A percentile compares a stretch with the other conserved stretches of the same genome.
These are phyloP conservation scores for Eragrostis tef DNA, from an alignment of 202 grass and related monocot species.

Conservation along the genomic window DNA sequence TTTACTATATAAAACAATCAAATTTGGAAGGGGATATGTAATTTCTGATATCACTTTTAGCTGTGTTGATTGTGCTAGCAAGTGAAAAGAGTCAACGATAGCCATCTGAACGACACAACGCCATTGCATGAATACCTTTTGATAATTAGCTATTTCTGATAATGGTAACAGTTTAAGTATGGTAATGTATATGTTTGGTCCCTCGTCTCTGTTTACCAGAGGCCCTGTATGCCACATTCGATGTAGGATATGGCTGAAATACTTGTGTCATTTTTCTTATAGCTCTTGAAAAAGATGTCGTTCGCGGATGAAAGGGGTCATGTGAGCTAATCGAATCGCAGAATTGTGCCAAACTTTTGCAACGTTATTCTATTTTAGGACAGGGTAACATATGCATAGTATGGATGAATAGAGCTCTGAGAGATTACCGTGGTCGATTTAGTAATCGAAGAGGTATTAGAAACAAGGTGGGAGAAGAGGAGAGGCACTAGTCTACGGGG, in stretches of 20 bases:
- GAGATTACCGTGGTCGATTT: background rate
- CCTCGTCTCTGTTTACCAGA: background rate
- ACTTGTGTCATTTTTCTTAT: constrained; percentile 5
- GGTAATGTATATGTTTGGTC: background rate
- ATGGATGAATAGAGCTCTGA: background rate
- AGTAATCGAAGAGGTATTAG: background rate
- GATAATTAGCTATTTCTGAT: constrained; percentile 20
- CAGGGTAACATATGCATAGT: background rate
- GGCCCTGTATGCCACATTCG: background rate
- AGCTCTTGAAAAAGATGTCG: background rate
- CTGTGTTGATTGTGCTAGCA: background rate
- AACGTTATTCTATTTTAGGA: background rate
- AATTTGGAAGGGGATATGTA: background rate
- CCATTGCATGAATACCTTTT: background rate
- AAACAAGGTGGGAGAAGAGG: background rate
- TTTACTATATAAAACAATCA: background rate
- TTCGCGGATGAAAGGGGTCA: background rate
- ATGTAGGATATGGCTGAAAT: background rate
- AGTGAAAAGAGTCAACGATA: background rate
- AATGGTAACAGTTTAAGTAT: constrained; percentile 23
- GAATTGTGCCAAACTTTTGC: background rate
- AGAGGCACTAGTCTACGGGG: background rate
- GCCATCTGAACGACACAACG: background rate
- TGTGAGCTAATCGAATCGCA: background rate
- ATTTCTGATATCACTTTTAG: background rate